Base-by-base conservation (phyloP, 768 basidiomycete genomes). In the Exsudoporus frostii region DNA sequence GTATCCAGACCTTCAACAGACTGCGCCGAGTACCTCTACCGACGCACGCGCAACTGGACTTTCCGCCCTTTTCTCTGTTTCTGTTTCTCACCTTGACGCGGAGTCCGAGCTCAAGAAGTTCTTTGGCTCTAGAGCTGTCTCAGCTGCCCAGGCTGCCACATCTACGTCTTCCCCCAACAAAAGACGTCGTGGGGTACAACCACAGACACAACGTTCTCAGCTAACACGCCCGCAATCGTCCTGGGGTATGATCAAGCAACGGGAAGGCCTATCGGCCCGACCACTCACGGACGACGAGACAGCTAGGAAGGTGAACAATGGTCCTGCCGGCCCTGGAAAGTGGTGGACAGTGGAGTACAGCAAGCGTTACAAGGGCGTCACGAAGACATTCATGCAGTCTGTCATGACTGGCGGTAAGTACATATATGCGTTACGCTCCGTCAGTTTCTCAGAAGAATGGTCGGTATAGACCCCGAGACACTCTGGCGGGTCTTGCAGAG, bases 341-440 rank as follows among this genome's bases (percentile, higher is more conserved):
- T 90, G 91, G 84, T 97, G 88, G 85, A 91, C 91, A 0, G 85
- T 91, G 32, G 89, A 90, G 61, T 97, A 94, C 62, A 85, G 85
- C 62, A 86, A 84, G 60, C 81, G 80, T 50, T 99, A 97, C 71
- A 88, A 86, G 62, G 85, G 86, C 22, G 79, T 87, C 58, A 91
- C 92, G 1, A 80, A 77, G 65, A 80, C 85, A 33, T 98, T 96
- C 66, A 82, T 95, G 73, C 81, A 81, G 37, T 82, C 84, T 40
- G 90, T 96, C 25, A 76, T 82, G 68, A 85, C 87, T 11, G 92
- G 92, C 65, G 89, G 93, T 92, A 58, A 48, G 83, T 71, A 36
- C 20, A 25, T 52, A 52, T 40, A 53, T 34, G 15, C 29, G 22
- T 19, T 3, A 0, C 6, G 2, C 30, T 46, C 37, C 10, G 7